Evolutionary conservation across 306 rosid species (phyloP).

Genomic region (Lablab purpureus): DNA sequence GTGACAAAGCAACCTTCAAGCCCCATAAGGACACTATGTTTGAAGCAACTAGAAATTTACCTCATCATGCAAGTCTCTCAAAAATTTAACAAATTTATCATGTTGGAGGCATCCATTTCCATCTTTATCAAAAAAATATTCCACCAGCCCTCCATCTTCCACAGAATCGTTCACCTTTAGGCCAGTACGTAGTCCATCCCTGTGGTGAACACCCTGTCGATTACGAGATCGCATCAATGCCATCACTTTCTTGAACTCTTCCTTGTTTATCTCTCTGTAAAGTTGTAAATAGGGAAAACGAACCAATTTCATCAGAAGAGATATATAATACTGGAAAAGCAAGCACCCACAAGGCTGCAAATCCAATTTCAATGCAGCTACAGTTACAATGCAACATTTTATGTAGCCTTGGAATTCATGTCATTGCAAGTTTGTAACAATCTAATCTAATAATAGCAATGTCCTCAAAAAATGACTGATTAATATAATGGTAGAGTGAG

Average conservation of each 20-base stretch:
- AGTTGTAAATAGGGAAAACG: constrained; percentile 44
- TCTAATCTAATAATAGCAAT: constrained; percentile 6
- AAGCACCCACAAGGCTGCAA: constrained; percentile 14
- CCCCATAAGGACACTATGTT: constrained; percentile 22
- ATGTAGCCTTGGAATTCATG: neutral
- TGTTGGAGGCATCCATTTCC: constrained; percentile 66
- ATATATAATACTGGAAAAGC: constrained; percentile 9
- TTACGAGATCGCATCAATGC: constrained; percentile 86
- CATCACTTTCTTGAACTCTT: constrained; percentile 97
- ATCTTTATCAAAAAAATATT: constrained; percentile 81
- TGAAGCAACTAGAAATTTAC: constrained; percentile 52
- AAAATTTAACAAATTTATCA: constrained; percentile 74
- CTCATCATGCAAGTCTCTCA: constrained; percentile 71
- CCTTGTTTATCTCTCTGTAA: constrained; percentile 73
- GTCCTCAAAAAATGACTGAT: constrained; percentile 13
- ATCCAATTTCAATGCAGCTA: constrained; percentile 29
- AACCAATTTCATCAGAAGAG: constrained; percentile 23
- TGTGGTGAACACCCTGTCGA: constrained; percentile 78
- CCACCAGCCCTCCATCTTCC: constrained; percentile 90
- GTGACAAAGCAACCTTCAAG: neutral
- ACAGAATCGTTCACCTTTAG: constrained; percentile 68
- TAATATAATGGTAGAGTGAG: constrained; percentile 18
- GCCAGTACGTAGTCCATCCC: constrained; percentile 72
- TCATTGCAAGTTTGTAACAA: neutral
- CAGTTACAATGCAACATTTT: constrained; percentile 27